Conservation (phyloP, 2,329 filamentous ascomycete genomes). For the Aspergillus oerlinghausenensis region DNA sequence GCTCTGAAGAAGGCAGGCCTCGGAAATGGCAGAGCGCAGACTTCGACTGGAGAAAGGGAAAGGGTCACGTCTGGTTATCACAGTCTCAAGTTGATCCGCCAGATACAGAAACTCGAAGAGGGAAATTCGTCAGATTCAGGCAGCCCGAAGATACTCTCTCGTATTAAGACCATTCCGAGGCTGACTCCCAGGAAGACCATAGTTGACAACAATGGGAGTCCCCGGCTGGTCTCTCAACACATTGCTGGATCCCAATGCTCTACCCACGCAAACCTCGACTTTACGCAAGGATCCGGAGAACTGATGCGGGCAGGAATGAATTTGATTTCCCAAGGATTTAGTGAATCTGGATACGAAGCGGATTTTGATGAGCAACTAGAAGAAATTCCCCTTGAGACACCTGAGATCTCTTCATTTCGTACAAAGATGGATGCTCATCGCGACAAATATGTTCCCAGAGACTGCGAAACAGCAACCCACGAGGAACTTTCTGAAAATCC, state of each 20-base stretch:
- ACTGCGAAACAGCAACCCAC: neutral
- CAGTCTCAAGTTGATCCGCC: neutral
- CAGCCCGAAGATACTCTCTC: neutral
- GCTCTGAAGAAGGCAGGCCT: neutral
- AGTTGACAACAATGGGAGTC: conserved; percentile 37
- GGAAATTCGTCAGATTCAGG: neutral
- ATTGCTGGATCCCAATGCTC: neutral
- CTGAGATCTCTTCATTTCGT: neutral
- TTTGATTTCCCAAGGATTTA: neutral
- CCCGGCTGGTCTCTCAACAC: conserved; percentile 16
- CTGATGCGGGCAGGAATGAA: neutral
- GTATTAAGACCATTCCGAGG: neutral
- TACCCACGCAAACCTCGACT: neutral
- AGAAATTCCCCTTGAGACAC: neutral
- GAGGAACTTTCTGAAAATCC: neutral
- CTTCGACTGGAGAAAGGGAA: neutral
- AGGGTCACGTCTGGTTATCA: neutral
- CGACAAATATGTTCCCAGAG: neutral
- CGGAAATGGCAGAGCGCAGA: neutral
- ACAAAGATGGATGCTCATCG: neutral
- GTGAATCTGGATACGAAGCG: conserved; percentile 8
- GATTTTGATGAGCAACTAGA: neutral
- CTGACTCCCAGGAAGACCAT: conserved; percentile 15
- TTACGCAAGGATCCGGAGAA: neutral
- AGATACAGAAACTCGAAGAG: neutral